Conservation (phyloP, 805 yeast genomes). For the Ascoidea asiatica region DNA sequence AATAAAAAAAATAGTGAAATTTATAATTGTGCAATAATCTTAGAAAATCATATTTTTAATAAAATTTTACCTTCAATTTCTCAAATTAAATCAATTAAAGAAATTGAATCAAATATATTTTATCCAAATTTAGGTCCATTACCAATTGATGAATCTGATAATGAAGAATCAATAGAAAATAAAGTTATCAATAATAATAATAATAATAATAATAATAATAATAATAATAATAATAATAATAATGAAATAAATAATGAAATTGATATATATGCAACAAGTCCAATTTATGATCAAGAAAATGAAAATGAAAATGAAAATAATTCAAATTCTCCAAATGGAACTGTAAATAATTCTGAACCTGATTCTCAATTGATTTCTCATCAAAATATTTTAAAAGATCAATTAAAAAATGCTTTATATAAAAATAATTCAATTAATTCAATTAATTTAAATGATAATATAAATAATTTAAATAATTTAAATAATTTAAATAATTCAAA, state of each 20-base stretch:
- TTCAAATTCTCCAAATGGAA: too few relatives aligned
- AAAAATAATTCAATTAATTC: neutral
- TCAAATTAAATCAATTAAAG: constrained; percentile 12
- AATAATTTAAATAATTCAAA: too few relatives aligned
- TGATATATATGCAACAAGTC: neutral
- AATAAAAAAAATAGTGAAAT: constrained; percentile 59
- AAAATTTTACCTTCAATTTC: constrained; percentile 19
- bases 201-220: too few relatives aligned
- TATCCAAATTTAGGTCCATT: constrained; percentile 52
- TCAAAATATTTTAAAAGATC: too few relatives aligned
- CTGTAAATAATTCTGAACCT: too few relatives aligned
- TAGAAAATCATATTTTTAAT: constrained; percentile 26
- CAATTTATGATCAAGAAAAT: neutral
- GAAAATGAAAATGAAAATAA: neutral
- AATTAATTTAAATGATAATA: neutral
- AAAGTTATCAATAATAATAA: neutral
- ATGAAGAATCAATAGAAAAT: too few relatives aligned
- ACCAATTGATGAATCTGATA: constrained; percentile 19
- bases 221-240: too few relatives aligned
- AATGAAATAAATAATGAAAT: neutral
- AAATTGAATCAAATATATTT: constrained; percentile 17
- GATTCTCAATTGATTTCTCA: too few relatives aligned
- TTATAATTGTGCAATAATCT: constrained; percentile 48
- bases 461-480: too few relatives aligned
- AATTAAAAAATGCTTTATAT: neutral